phyloP scores from a whole-genome alignment of 352 stramenopile species.

The Phytophthora megakarya region DNA sequence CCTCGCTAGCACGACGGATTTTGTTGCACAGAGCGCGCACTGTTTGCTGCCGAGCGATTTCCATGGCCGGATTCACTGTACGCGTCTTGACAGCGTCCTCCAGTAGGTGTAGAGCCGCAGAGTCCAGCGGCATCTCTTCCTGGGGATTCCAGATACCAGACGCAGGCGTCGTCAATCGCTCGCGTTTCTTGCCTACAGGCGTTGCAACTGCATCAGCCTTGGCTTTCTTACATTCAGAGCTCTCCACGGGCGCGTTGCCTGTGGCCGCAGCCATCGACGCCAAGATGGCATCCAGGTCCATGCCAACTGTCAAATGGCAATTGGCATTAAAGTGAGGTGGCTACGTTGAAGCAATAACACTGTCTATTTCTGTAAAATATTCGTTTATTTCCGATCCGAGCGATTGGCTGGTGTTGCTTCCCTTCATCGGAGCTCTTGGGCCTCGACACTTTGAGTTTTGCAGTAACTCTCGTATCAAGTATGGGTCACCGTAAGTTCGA shows the following conservation, averaged over 20 bases:
- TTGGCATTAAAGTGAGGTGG: conserved; percentile 7
- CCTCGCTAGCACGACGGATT: conserved; percentile 67
- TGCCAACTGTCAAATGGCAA: conserved; percentile 9
- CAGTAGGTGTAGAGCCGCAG: conserved; percentile 13
- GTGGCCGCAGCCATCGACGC: conserved; percentile 81
- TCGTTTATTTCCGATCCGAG: conserved; percentile 34
- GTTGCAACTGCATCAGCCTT: neutral
- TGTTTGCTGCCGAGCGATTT: conserved; percentile 73
- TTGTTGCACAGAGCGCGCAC: conserved; percentile 71
- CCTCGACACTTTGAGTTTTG: conserved; percentile 78
- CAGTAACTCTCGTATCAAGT: conserved; percentile 72
- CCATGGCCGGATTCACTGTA: conserved; percentile 50
- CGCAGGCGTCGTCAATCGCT: conserved; percentile 15
- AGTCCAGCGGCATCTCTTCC: conserved; percentile 44
- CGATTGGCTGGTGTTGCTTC: conserved; percentile 33
- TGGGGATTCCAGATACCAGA: conserved; percentile 59
- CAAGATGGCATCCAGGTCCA: conserved; percentile 77
- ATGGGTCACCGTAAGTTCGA: conserved; percentile 99
- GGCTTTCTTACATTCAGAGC: neutral
- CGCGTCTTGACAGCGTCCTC: conserved; percentile 16
- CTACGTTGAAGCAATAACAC: conserved; percentile 3
- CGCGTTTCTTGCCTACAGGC: conserved; percentile 37
- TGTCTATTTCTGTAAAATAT: neutral
- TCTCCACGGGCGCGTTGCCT: conserved; percentile 46
- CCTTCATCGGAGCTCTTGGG: too few species aligned